Evolutionary conservation across 352 stramenopile genomes (phyloP), one percentile per base, ranked within the genome.

Genomic region (Pythium biforme): DNA sequence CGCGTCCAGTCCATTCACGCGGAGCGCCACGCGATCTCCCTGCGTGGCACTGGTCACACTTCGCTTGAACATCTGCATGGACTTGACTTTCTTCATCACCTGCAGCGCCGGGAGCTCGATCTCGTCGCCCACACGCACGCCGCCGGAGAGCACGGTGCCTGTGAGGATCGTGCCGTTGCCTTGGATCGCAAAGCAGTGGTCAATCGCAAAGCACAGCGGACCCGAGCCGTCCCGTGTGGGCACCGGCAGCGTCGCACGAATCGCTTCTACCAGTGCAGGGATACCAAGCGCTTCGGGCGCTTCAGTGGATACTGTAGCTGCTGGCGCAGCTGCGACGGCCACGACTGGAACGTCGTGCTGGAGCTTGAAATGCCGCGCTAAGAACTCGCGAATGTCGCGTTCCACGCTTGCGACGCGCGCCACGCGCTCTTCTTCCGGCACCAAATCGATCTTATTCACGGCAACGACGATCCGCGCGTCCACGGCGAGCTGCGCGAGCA

Each of bases 151-250:
- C 52, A 98, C 90, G 0, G 83, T 94, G 41, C 97, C 97, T 20
- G 98, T 99, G 46, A 99, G 69, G 26, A 99, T 95, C 17, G 97
- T 99, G 23, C 98, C 97, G 67, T 99, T 96, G 12, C 97, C 97
- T 47, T 96, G 95, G 46, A 99, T 93, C 23, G 87, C 77, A 69
- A 99, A 99, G 72, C 97, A 99, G 71, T 99, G 97, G 76, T 99
- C 97, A 58, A 99, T 93, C 34, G 89, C 83, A 62, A 98, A 97
- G 62, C 93, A 95, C 54, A 99, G 95, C 26, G 79, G 70, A n/a
- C 78, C 81, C 20, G 69, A 66, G 0, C 33, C 45, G 49, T 89
- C 72, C 27, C 85, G 76, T 51, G 57, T 40, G 9, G 81, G 85
- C 10, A 69, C 48, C 7, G 75, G 41, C 23, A 94, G 66, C 45